A percentile compares a stretch with the other conserved stretches of the same genome.
Conservation (phyloP, 371 early-diverging fungal genomes). For the Conidiobolus incongruus region DNA sequence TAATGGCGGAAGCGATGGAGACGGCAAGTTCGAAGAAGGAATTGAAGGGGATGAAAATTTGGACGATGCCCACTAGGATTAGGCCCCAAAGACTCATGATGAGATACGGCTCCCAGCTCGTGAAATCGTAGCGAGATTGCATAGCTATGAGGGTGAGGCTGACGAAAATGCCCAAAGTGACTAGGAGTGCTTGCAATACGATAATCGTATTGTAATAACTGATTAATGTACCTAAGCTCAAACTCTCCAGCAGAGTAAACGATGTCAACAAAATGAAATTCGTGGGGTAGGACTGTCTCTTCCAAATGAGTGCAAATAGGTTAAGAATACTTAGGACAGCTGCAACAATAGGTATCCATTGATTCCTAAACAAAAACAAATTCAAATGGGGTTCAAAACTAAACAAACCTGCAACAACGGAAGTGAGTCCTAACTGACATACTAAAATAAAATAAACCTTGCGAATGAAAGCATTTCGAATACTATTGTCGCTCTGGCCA, state of each 20-base stretch:
- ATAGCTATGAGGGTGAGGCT: conserved; percentile 51
- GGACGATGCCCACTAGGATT: conserved; percentile 29
- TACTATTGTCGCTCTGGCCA: conserved; percentile 22
- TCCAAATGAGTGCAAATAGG: conserved; percentile 29
- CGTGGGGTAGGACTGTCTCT: conserved; percentile 31
- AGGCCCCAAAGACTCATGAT: conserved; percentile 30
- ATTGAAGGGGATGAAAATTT: conserved; percentile 50
- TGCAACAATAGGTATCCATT: conserved; percentile 17
- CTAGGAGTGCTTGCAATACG: conserved; percentile 47
- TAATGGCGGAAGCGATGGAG: conserved; percentile 27
- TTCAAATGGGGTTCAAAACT: conserved; percentile 17
- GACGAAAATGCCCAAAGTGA: conserved; percentile 48
- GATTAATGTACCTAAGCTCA: conserved; percentile 32
- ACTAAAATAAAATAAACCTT: conserved; percentile 63
- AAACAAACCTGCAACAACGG: conserved; percentile 26
- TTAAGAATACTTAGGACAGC: conserved; percentile 18
- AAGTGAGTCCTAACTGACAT: conserved; percentile 32
- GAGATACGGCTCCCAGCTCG: conserved; percentile 32
- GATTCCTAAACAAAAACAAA: conserved; percentile 8
- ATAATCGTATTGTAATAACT: conserved; percentile 22
- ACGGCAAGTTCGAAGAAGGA: conserved; percentile 29
- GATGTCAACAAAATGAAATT: conserved; percentile 30
- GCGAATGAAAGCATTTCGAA: conserved; percentile 43
- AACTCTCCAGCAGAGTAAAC: conserved; percentile 46
- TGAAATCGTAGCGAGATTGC: conserved; percentile 49